Conservation (phyloP, 2,329 filamentous ascomycete genomes). For the Ophiostoma sp. region DNA sequence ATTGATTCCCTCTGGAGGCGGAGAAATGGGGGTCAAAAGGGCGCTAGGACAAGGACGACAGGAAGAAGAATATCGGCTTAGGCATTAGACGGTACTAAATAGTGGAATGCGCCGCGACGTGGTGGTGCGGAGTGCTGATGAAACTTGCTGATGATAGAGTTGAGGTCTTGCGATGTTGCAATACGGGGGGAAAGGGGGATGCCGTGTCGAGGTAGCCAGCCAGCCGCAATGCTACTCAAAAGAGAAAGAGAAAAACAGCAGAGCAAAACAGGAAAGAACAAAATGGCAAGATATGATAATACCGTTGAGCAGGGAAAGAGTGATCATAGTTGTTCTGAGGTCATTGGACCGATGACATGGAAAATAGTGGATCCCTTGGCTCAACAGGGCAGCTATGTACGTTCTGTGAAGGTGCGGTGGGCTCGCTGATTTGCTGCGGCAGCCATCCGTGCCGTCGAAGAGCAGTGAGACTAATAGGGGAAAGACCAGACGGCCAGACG, state of each 20-base stretch:
- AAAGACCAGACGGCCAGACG: not conserved
- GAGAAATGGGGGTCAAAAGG: not conserved
- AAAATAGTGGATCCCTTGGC: not conserved
- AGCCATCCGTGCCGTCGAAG: not conserved
- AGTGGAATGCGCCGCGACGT: not conserved
- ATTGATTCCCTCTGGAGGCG: not conserved
- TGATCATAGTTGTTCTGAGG: not conserved
- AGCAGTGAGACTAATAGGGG: not conserved
- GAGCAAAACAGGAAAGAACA: not conserved
- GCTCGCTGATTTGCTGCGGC: not conserved
- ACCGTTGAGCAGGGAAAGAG: not conserved
- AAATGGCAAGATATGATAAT: not conserved
- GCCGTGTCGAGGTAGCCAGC: not conserved
- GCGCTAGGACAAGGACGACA: not conserved
- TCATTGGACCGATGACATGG: not conserved
- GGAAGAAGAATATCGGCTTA: not conserved
- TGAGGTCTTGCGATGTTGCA: constrained; percentile 1
- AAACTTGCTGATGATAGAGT: not conserved
- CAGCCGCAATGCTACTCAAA: not conserved
- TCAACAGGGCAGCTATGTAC: not conserved
- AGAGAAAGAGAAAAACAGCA: not conserved
- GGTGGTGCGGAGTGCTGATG: not conserved
- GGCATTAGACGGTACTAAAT: not conserved
- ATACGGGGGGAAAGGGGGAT: not conserved
- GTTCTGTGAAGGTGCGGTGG: not conserved